Evolutionary conservation across 495 filamentous ascomycete genomes (phyloP), one percentile per base, ranked within the genome.

Genomic region (Annulohypoxylon stygium): DNA sequence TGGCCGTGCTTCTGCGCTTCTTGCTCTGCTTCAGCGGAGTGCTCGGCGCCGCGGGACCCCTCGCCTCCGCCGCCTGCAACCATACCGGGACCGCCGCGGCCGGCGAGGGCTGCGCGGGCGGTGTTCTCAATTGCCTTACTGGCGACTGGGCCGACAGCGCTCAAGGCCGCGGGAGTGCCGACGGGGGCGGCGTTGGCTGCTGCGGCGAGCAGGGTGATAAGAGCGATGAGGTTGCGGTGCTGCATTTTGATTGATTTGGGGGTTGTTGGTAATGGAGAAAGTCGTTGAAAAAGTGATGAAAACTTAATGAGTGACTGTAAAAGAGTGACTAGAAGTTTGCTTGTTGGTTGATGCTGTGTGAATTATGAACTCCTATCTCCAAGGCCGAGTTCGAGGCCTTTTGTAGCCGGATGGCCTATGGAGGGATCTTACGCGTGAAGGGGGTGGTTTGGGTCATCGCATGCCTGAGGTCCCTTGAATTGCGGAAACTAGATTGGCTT

Each of bases 161-260:
- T 66, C 23, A 18, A 48, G n/a, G 37, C 50, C 6, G 61, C 61
- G 0, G 25, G 37, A 2, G 66, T n/a, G 61, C 11, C n/a, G 41
- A 74, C 0, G 2, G 71, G 71, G 0, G 71, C 67, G n/a, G 54
- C 54, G 57, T 48, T 67, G 33, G 62, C 66, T 30, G 58, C 58
- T 53, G 71, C 66, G 14, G 67, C 66, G 62, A 74, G 71, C 48
- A 74, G 50, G 62, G 71, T 45, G 62, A 74, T 53, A 43, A 70
- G 20, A 37, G 71, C 67, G 58, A 74, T 20, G 43, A 74, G 7
- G 16, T 50, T 41, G 37, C 67, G 61, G 53, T 74, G 71, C 71
- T 74, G 71, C 71, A 74, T 74, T 70, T 74, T 74, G 23, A 2
- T 25, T 16, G 50, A 7, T 14, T 45, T 18, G 41, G 37, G 23